Evolutionary conservation across 2,329 filamentous ascomycete species (phyloP), one percentile per base, ranked within the genome.

Genomic region (Microdochium trichocladiopsis): DNA sequence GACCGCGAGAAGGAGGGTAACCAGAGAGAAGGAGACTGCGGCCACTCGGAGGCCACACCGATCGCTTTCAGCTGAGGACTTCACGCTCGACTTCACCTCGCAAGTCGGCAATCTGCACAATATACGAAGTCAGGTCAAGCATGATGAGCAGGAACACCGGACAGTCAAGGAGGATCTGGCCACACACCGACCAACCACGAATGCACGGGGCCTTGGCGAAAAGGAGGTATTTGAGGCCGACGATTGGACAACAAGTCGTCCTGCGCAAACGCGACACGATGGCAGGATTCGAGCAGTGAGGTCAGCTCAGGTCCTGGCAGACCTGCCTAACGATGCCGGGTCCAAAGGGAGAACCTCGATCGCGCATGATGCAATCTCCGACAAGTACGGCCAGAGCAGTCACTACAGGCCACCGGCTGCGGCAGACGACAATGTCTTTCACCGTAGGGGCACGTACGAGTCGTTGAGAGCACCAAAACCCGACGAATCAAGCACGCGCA

Each of bases 1-100:
- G 25, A 58, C 62, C 14, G 60, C 31, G 55, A 61, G n/a, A 56
- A 55, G 14, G 60, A 63, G 23, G 56, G 61, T 8, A 61, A 65
- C 49, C 60, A 64, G 9, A n/a, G 47, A 48, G 23, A 25, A 11
- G n/a, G 23, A 41, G 21, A 51, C 6, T 31, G 28, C 28, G 14
- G 28, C 28, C 25, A 4, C 9, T 14, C 41, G 24, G 2, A 14
- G 4, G 31, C 50, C 12, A 23, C 36, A 41, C 5, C 33, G 14
- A 57, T 10, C 41, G n/a, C 11, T 45, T 11, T 45, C 41, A 16
- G 41, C 18, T 16, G 41, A 45, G n/a, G 41, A 45, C 12, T 45
- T 45, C 18, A 45, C 41, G 16, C 18, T 45, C 6, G 41, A 45
- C 18, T 18, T 18, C 6, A 45, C 41, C 6, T 9, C 41, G 18